These are phyloP conservation scores for Ramaria sp. DNA, from an alignment of 768 basidiomycete genomes.

Conservation along the genomic window DNA sequence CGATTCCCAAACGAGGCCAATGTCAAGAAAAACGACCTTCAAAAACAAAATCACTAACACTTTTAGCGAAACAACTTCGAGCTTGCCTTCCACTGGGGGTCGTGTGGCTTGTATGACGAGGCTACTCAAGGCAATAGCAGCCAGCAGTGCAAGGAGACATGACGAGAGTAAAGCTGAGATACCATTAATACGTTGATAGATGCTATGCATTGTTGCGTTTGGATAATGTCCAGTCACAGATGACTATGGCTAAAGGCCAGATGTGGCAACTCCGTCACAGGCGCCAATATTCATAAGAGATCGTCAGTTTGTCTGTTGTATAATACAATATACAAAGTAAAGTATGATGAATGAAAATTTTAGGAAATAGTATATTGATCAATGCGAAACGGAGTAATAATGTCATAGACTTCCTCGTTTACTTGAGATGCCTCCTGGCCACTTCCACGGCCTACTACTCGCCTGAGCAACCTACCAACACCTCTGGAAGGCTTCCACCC, in stretches of 20 bases:
- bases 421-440: conserved; percentile 32
- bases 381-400: conserved; percentile 73
- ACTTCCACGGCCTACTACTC: conserved; percentile 28
- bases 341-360: background rate
- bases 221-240: no score
- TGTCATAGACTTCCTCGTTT: conserved; percentile 72
- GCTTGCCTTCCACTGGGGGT: conserved; percentile 37
- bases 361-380: conserved; percentile 22
- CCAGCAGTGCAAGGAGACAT: conserved; percentile 62
- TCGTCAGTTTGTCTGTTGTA: no score
- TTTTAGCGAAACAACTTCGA: conserved; percentile 57
- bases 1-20: no score
- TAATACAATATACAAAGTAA: no score
- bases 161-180: conserved; percentile 62
- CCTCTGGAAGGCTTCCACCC: conserved; percentile 21
- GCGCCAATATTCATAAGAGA: no score
- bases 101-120: conserved; percentile 13
- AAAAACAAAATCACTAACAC: conserved; percentile 46
- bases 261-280: no score
- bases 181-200: conserved; percentile 63
- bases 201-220: conserved; percentile 46
- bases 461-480: conserved; percentile 26
- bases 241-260: background rate
- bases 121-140: conserved; percentile 38
- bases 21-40: no score